Conservation (phyloP, 1,139 yeast species). For the Lizanozyma gosingica region DNA sequence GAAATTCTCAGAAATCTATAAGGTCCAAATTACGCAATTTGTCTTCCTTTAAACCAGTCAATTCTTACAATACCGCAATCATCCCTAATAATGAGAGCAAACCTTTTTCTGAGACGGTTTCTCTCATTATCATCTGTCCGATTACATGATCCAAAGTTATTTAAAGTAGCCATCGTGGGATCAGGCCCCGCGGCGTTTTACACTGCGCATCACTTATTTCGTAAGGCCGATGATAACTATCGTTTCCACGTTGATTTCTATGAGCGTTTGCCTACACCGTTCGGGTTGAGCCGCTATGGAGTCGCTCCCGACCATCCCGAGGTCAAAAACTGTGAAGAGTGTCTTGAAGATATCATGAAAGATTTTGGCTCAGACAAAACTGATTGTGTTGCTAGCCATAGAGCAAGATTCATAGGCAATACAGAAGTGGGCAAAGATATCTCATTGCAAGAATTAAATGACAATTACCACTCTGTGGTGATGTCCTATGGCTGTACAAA, state of each 20-base stretch:
- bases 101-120: no score
- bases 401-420: constrained; percentile 69
- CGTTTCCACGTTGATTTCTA: constrained; percentile 52
- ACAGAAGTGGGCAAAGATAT: constrained; percentile 55
- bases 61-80: no score
- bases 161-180: constrained; percentile 68
- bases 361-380: constrained; percentile 6
- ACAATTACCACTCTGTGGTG: constrained; percentile 62
- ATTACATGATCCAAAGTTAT: no score
- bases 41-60: no score
- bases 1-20: no score
- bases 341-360: constrained; percentile 55
- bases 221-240: constrained; percentile 24
- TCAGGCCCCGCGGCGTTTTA: constrained; percentile 97
- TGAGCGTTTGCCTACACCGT: constrained; percentile 84
- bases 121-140: no score
- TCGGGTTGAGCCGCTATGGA: constrained; percentile 84
- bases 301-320: constrained; percentile 99
- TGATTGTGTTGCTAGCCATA: constrained; percentile 11
- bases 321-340: constrained; percentile 82
- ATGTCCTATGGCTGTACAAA: constrained; percentile 76
- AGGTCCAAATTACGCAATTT: no score
- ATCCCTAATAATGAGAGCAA: no score
- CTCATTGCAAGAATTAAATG: constrained; percentile 36
- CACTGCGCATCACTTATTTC: constrained; percentile 67